phyloP scores from a whole-genome alignment of 164 flowering plant species.

The Chloranthus sessilifolius region DNA sequence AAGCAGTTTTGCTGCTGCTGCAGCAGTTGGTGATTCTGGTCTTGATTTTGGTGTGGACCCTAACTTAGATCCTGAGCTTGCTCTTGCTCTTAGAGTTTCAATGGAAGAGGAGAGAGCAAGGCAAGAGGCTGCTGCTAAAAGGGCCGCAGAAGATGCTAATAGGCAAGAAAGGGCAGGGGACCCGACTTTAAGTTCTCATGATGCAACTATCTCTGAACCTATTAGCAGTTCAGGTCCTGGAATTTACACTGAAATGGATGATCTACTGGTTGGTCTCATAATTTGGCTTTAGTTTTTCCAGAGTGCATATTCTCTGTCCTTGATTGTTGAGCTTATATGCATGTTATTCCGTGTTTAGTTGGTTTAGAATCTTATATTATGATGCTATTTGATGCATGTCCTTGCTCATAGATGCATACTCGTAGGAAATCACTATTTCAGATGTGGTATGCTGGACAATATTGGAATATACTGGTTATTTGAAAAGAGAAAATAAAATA shows the following conservation, averaged over 20 bases:
- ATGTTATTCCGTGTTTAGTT: no score
- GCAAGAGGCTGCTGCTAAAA: conserved; percentile 97
- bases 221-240: conserved; percentile 35
- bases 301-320: neutral
- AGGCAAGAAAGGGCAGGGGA: conserved; percentile 63
- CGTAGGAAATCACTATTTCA: no score
- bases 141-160: conserved; percentile 81
- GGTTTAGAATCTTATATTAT: no score
- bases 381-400: no score
- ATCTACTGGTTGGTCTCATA: conserved; percentile 52
- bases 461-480: no score
- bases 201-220: conserved; percentile 63
- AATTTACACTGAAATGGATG: conserved; percentile 36
- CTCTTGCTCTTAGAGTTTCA: conserved; percentile 94
- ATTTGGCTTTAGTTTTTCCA: conserved; percentile 10
- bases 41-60: conserved; percentile 98
- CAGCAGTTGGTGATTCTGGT: conserved; percentile 72
- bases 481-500: no score
- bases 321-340: no score
- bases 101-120: conserved; percentile 99
- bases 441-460: no score
- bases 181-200: conserved; percentile 48
- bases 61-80: conserved; percentile 94
- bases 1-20: conserved; percentile 85
- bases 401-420: no score